Evolutionary conservation across 139 green algal species (phyloP).

Genomic region (Haematococcus lacustris): DNA sequence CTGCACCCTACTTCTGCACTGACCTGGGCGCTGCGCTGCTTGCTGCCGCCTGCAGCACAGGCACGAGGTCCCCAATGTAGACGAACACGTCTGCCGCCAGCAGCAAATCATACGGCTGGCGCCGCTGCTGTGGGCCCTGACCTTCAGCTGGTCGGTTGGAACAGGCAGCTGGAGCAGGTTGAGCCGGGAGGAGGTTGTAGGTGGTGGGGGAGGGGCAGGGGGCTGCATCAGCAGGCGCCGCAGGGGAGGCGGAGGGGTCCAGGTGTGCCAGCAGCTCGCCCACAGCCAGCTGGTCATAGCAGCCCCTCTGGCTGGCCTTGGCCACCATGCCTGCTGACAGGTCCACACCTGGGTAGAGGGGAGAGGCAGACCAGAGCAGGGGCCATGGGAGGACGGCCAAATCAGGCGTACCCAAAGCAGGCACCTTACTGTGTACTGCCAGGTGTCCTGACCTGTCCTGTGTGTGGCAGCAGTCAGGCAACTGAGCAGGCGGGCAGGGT

Average conservation of each 20-base stretch:
- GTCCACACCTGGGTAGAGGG: slow-evolving; percentile 29
- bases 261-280: slow-evolving; percentile 36
- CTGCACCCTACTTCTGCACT: not conserved
- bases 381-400: no score
- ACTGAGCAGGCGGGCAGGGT: not conserved
- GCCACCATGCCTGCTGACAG: slow-evolving; percentile 45
- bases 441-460: no score
- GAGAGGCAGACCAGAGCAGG: not conserved
- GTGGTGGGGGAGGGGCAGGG: no score
- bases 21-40: slow-evolving; percentile 6
- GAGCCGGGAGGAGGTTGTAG: no score
- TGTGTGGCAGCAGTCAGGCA: not conserved
- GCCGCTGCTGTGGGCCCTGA: no score
- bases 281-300: slow-evolving; percentile 26
- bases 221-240: no score
- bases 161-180: no score
- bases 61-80: slow-evolving; percentile 48
- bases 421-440: no score
- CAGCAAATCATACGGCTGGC: slow-evolving; percentile 30
- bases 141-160: no score
- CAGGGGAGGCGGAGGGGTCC: not conserved
- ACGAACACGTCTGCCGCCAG: slow-evolving; percentile 58
- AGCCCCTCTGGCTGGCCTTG: slow-evolving; percentile 27
- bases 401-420: no score
- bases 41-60: slow-evolving; percentile 27